Base-by-base conservation (phyloP, 2,329 filamentous ascomycete species). In the Colletotrichum spaethianum region DNA sequence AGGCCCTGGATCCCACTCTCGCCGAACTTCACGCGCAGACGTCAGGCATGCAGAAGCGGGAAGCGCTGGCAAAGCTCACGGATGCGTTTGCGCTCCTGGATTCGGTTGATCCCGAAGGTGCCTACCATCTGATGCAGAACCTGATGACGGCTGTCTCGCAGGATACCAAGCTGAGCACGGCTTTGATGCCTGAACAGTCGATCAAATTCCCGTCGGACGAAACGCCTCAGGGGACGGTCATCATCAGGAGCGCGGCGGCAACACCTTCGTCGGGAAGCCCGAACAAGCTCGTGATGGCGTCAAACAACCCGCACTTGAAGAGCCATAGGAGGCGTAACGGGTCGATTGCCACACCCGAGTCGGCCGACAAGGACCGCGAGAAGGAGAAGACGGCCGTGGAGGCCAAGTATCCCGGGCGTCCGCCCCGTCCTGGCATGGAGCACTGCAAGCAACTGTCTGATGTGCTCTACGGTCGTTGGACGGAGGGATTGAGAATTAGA, bases 391-490 rank as follows among this genome's bases (percentile, higher is more conserved):
- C 83, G 31, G 81, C 82, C 2, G 75, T 89, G 12, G 86, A 88
- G 75, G 82, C 85, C 20, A 89, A 86, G 76, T 90, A 88, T 65
- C 89, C 89, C 1, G 88, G 88, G 1, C 86, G 87, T 48, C 84
- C 87, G 63, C 79, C 87, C 2, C 82, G 83, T 57, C 88, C 91
- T 1, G 96, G 95, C 2, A 96, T 98, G 94, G 95, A 98, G 82
- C 96, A 98, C 82, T 93, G 93, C 75, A 94, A 94, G 79, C 91
- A 97, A 79, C 87, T 98, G 46, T 94, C 94, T 1, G 95, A 98
- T 80, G 94, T 97, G 26, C 88, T 99, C 26, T 98, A 98, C 83
- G 91, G 92, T 20, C 90, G 96, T 53, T 99, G 96, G 96, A 91
- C 92, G 3, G 94, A 97, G 70, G 95, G 94, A 1, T 84, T 98